Base-by-base conservation (phyloP, 768 basidiomycete genomes). In the Leccinellum rugosiceps region DNA sequence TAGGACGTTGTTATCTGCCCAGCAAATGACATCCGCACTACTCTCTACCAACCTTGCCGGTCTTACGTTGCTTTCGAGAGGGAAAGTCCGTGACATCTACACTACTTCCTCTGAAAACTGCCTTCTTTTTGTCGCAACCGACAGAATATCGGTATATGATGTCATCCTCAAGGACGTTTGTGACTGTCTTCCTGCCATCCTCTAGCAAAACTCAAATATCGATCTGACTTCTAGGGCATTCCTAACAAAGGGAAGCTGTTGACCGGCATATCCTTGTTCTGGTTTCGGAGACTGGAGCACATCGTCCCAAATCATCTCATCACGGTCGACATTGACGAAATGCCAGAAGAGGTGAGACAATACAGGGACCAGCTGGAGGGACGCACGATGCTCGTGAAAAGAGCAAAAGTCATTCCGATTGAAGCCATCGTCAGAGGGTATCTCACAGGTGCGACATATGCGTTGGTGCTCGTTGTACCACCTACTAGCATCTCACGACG, bases 41-140 rank as follows among this genome's bases (percentile, higher is more conserved):
- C 79, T 81, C 43, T 72, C 80, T 50, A 83, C 86, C 5, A 65
- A 87, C 65, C 75, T 90, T 4, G 82, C 83, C 19, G 77, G 70
- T 25, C 79, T 97, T 51, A 81, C 76, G 25, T 76, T 98, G 2
- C 57, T 98, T 31, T 94, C 93, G 2, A 85, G 81, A 70, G 97
- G 97, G 57, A 99, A 99, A 81, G 97, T 99, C 21, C 85, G 97
- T 56, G 96, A 98, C 73, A 87, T 99, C 68, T 98, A 99, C 75
- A 66, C 82, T 31, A 87, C 84, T 13, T 85, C 87, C 6, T 85
- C 84, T 6, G 79, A 82, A 21, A 80, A 85, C 52, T 81, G 84
- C 62, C 81, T 99, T 19, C 81, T 99, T 43, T 98, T 98, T 69
- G 88, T 98, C 57, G 95, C 96, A 11, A 88, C 91, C 10, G 97